Evolutionary conservation across 106 monocot species (phyloP), one percentile per base, ranked within the genome.

Genomic region (Gastrodia elata): DNA sequence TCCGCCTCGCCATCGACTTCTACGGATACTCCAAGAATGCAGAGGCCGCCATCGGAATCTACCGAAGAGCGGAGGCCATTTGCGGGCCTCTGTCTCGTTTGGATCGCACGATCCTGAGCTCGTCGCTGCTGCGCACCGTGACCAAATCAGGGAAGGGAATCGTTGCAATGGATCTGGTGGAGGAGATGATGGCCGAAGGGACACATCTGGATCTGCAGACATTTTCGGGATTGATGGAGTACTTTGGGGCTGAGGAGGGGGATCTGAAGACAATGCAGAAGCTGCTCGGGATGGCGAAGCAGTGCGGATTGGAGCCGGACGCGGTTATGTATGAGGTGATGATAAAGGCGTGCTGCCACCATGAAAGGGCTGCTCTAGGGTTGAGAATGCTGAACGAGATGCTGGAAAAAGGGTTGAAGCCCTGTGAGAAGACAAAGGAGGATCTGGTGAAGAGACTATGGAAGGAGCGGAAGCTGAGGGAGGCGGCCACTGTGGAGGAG

Each of bases 391-490:
- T 96, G 35, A 90, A 92, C 65, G 92, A 96, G 76, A 96, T 96
- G 92, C 64, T 46, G 73, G 82, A 76, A 41, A 74, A 74, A 10
- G 74, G 74, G 22, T 36, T 87, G 77, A 38, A 72, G 25, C 86
- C 81, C 1, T 87, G 92, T 71, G 37, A 27, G 0, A 22, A 42
- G 20, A 86, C 84, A 2, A 92, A 90, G 64, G 65, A 68, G 10
- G 37, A 92, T 81, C 85, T 96, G 8, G 90, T 92, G 27, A 96
- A 83, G 80, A 92, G 87, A 82, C 67, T 96, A 77, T 96, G 92
- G 94, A 87, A 86, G 70, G 90, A 96, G 77, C 92, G 90, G 59
- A 96, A 84, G 80, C 77, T 90, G 4, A 59, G 86, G 38, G 96
- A 96, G 80, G 92, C 87, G 49, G 96, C 90, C 0, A 55, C 39